Percentiles rank a stretch among this genome's conserved stretches.
These are phyloP conservation scores for Aspergillus fijiensis DNA, from an alignment of 2,329 filamentous ascomycete genomes.

Conservation along the genomic window DNA sequence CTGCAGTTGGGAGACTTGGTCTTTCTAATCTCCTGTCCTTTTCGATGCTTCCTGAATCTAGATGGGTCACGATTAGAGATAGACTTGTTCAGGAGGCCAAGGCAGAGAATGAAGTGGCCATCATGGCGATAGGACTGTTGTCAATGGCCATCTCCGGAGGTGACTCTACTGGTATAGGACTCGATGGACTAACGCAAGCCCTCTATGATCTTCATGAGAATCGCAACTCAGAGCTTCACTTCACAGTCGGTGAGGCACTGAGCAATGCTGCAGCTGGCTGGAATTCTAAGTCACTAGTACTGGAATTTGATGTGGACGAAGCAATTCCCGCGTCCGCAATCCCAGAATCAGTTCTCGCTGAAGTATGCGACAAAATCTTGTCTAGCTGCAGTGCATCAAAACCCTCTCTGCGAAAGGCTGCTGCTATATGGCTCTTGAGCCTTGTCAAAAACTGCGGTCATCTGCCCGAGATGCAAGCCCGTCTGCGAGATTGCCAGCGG, in stretches of 20 bases:
- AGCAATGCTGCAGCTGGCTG: conserved; percentile 76
- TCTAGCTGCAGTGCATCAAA: conserved; percentile 79
- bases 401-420: conserved; percentile 84
- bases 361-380: conserved; percentile 70
- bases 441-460: conserved; percentile 87
- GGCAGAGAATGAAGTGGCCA: conserved; percentile 77
- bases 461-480: conserved; percentile 68
- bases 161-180: conserved; percentile 32
- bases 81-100: conserved; percentile 69
- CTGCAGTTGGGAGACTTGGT: conserved; percentile 61
- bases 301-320: conserved; percentile 72
- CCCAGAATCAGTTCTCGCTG: conserved; percentile 46
- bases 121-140: conserved; percentile 75
- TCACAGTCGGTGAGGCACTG: conserved; percentile 85
- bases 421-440: conserved; percentile 92
- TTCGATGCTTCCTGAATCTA: conserved; percentile 27
- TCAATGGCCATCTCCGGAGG: conserved; percentile 54
- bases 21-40: conserved; percentile 55
- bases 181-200: conserved; percentile 59
- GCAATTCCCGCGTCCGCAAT: conserved; percentile 42
- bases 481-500: conserved; percentile 74
- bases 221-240: conserved; percentile 82
- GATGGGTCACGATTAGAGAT: conserved; percentile 55
- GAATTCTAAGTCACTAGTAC: conserved; percentile 75
- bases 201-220: conserved; percentile 79